These are phyloP conservation scores for Paspalum notatum DNA, from an alignment of 176 grass and related monocot species.

Conservation along the genomic window DNA sequence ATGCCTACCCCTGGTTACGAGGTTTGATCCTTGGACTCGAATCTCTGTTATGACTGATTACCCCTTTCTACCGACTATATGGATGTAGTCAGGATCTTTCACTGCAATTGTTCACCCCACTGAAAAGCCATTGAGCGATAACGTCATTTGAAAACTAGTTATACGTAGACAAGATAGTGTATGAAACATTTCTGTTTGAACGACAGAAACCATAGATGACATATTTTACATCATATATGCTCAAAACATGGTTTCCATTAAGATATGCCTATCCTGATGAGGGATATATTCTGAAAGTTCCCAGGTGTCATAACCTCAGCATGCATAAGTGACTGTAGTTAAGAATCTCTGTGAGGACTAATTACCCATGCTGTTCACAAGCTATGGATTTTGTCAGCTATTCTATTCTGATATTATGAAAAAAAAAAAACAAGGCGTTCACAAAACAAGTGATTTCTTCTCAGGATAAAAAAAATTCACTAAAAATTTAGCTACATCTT, in stretches of 20 bases:
- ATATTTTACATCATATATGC: constrained; percentile 15
- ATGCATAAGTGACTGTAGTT: neutral
- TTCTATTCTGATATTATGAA: neutral
- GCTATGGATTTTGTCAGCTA: neutral
- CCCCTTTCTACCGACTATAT: neutral
- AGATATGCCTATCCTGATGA: neutral
- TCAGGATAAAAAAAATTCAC: neutral
- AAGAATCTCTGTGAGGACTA: neutral
- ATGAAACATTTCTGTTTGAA: neutral
- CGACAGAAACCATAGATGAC: neutral
- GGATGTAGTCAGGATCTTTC: neutral
- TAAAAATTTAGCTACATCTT: neutral
- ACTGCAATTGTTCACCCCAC: constrained; percentile 24
- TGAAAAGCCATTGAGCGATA: neutral
- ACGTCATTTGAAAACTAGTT: neutral
- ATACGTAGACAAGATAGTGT: neutral
- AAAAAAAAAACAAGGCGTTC: neutral
- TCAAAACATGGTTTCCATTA: neutral
- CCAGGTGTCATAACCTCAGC: neutral
- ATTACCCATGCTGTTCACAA: neutral
- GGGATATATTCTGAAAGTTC: constrained; percentile 41
- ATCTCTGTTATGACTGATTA: neutral
- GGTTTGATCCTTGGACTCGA: constrained; percentile 42
- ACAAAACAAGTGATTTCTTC: neutral
- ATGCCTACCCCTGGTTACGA: constrained; percentile 54